phyloP scores from a whole-genome alignment of 169 alveolate species.

The Fabrea salina region DNA sequence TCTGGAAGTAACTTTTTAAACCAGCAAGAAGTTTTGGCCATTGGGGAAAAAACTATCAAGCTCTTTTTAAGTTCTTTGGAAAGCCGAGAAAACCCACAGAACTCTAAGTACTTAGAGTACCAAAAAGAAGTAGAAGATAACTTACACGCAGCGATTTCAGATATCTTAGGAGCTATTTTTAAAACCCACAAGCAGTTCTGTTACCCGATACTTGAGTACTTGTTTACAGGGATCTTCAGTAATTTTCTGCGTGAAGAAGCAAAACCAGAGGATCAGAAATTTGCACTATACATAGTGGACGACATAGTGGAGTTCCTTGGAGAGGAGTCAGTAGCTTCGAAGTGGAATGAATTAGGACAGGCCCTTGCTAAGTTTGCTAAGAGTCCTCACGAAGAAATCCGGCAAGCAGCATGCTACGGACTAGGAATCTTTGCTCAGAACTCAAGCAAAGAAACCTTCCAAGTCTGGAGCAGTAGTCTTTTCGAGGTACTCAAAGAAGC shows the following conservation, averaged over 20 bases:
- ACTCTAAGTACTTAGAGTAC: conserved; percentile 60
- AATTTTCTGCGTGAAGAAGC: conserved; percentile 58
- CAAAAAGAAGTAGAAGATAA: too few relatives aligned
- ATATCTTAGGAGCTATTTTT: conserved; percentile 74
- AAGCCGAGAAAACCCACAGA: conserved; percentile 38
- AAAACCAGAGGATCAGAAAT: conserved; percentile 57
- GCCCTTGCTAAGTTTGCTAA: conserved; percentile 55
- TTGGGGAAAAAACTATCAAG: conserved; percentile 53
- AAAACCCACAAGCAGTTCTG: conserved; percentile 70
- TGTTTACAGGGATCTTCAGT: conserved; percentile 63
- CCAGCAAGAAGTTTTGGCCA: conserved; percentile 55
- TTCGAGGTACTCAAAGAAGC: conserved; percentile 48
- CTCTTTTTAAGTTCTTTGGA: conserved; percentile 52
- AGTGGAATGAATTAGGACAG: conserved; percentile 53
- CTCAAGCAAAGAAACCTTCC: conserved; percentile 45
- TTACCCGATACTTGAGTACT: conserved; percentile 42
- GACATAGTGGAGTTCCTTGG: conserved; percentile 82
- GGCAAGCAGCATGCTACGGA: conserved; percentile 84
- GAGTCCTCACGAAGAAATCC: conserved; percentile 49
- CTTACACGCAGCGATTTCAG: conserved; percentile 68
- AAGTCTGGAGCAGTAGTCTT: conserved; percentile 37
- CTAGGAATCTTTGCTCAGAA: conserved; percentile 65
- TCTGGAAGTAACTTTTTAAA: conserved; percentile 52
- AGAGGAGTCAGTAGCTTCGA: conserved; percentile 44
- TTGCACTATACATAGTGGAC: conserved; percentile 66